Base-by-base conservation (phyloP, 2,329 filamentous ascomycete species). In the Fusarium nurragi region DNA sequence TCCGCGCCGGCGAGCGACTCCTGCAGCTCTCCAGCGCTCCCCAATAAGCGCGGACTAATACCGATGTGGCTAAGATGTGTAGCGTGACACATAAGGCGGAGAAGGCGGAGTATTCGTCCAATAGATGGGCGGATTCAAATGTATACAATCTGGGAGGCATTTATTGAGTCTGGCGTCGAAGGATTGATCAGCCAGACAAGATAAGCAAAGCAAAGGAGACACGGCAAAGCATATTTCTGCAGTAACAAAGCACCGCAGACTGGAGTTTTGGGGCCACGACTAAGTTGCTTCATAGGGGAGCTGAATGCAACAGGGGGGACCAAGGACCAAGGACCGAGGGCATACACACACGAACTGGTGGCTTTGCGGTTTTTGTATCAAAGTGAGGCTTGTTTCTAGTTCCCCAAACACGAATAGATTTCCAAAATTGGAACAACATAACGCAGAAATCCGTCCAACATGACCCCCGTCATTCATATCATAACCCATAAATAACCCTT, bases 1-100 rank as follows among this genome's bases (percentile, higher is more conserved):
- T 88, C 40, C 81, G 81, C 57, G 86, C 83, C 32, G 87, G 87
- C 34, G 84, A 89, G 73, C 80, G 82, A 26, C 76, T 90, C 46
- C 76, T 89, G 70, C 82, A 86, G 71, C 73, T 85, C 58, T 74
- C 77, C 50, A 74, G 73, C 36, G 70, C 75, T 34, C 53, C 70
- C 40, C 67, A 76, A 56, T 75, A 74, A 49, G 57, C 41, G 18
- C 41, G 43, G 49, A 48, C 23, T 38, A 36, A 34, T 39, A 14
- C 32, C 40, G 41, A 46, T 41, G 28, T 63, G 22, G 52, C 37
- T 41, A 30, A 30, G 13, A 54, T 40, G 45, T 66, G 41, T 34
- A 59, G 18, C 45, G 62, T 63, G 43, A 56, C 59, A 62, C 67
- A 18, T 56, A 34, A 41, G 46, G 44, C 25, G 59, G 55, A 60